A percentile compares a stretch with the other conserved stretches of the same genome.
Evolutionary conservation across 345 rosid genomes (phyloP).

Genomic region (Eucalyptus sp.): DNA sequence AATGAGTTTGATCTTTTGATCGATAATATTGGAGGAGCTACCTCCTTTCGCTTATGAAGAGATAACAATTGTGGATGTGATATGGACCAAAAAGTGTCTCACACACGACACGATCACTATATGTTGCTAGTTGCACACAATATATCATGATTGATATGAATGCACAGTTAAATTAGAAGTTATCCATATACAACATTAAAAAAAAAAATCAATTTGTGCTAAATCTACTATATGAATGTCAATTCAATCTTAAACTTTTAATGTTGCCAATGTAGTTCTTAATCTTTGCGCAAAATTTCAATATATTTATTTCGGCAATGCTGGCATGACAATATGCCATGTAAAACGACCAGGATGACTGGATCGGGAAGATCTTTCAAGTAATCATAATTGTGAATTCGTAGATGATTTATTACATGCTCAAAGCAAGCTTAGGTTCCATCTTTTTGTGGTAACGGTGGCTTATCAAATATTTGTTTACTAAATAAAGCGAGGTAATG

Average conservation of each 20-base stretch:
- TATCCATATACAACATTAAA: background rate
- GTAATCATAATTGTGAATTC: background rate
- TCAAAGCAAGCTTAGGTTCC: background rate
- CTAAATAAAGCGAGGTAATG: background rate
- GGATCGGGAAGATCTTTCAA: background rate
- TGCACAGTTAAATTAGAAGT: background rate
- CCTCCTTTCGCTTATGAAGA: background rate
- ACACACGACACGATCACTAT: rapidly evolving
- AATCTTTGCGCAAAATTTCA: background rate
- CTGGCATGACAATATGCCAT: rapidly evolving
- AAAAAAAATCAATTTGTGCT: background rate
- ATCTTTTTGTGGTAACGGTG: background rate
- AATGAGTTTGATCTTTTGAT: background rate
- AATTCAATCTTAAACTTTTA: background rate
- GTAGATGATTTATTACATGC: background rate
- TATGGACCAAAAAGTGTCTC: background rate
- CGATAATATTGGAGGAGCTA: background rate
- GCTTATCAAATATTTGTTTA: background rate
- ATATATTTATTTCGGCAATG: rapidly evolving
- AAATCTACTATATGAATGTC: background rate
- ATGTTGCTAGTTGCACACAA: background rate
- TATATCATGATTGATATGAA: background rate
- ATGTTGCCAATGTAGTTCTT: background rate
- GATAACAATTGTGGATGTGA: background rate
- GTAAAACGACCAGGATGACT: rapidly evolving